Base-by-base conservation (phyloP, 805 yeast species). In the Kodamaea restingae region DNA sequence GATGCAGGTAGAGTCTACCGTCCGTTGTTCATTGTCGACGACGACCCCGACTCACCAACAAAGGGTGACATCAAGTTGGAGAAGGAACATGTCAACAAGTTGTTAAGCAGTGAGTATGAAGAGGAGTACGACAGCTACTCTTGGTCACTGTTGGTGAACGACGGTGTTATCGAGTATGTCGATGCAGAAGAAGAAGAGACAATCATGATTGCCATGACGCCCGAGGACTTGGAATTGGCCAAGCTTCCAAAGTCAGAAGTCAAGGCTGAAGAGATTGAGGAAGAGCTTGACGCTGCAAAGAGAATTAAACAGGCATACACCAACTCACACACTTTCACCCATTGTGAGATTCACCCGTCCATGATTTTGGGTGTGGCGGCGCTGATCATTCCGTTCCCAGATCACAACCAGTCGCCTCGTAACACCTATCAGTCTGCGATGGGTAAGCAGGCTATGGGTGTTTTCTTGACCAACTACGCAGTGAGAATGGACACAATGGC, bases 401-500 rank as follows among this genome's bases (percentile, higher is more conserved):
- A 93, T 69, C 99, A 93, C 66, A 93, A 93, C 65, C 98, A 93
- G 73, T 90, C 97, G 44, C 98, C 98, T 44, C 91, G 98, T 81
- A 93, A 93, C 61, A 93, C 98, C 3, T 93, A 93, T 66, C 98
- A 93, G 71, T 90, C 96, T 61, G 98, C 98, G 48, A 93, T 93
- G 98, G 98, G 98, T 80, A 93, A 93, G 67, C 98, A 93, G 70
- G 98, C 98, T 42, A 93, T 93, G 98, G 98, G 98, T 60, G 98
- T 93, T 7, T 91, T 86, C 64, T 75, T 91, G 55, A 93, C 98
- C 4, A 93, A 93, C 59, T 93, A 91, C 63, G 78, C 83, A 43
- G 96, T 91, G 38, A 86, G 98, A 69, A 93, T 93, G 98, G 98
- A 93, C 65, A 93, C 98, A 1, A 93, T 93, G 98, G 97, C 98